Conservation (phyloP, 495 filamentous ascomycete genomes). For the Aspergillus leporis region DNA sequence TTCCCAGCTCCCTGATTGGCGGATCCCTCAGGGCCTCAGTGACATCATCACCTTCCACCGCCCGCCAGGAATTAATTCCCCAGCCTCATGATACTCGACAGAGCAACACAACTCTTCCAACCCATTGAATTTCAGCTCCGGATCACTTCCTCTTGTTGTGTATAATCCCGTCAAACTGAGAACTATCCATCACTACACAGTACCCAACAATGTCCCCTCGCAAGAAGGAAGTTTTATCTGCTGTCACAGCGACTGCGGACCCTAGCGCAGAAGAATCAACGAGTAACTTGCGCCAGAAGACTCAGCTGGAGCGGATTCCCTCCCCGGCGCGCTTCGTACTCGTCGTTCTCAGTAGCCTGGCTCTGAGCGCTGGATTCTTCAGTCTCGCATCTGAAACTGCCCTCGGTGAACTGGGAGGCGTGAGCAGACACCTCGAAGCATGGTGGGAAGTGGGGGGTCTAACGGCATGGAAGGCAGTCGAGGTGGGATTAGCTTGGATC, state of each 20-base stretch:
- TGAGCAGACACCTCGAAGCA: constrained; percentile 60
- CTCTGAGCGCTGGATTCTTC: constrained; percentile 57
- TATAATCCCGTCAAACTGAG: not conserved
- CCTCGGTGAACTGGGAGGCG: constrained; percentile 57
- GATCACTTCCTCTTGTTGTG: constrained; percentile 1
- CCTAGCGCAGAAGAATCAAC: constrained; percentile 3
- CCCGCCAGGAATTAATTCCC: constrained; percentile 20
- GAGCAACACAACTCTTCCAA: not conserved
- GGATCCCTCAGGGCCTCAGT: constrained; percentile 3
- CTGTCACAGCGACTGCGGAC: constrained; percentile 10
- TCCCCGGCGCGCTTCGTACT: constrained; percentile 59
- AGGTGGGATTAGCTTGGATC: constrained; percentile 70
- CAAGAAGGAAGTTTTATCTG: constrained; percentile 20
- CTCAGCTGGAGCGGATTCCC: constrained; percentile 39
- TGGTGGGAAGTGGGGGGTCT: constrained; percentile 61
- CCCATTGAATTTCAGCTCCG: not conserved
- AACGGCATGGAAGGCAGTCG: constrained; percentile 65
- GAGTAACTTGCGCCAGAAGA: constrained; percentile 12
- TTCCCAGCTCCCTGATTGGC: not conserved
- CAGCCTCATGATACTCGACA: constrained; percentile 1
- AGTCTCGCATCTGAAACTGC: constrained; percentile 51
- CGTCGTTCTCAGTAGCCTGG: constrained; percentile 62
- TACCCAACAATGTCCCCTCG: constrained; percentile 19
- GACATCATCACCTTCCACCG: constrained; percentile 43
- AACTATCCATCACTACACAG: not conserved